Evolutionary conservation across 2,329 filamentous ascomycete genomes (phyloP).

Genomic region (Zasmidium angulare): DNA sequence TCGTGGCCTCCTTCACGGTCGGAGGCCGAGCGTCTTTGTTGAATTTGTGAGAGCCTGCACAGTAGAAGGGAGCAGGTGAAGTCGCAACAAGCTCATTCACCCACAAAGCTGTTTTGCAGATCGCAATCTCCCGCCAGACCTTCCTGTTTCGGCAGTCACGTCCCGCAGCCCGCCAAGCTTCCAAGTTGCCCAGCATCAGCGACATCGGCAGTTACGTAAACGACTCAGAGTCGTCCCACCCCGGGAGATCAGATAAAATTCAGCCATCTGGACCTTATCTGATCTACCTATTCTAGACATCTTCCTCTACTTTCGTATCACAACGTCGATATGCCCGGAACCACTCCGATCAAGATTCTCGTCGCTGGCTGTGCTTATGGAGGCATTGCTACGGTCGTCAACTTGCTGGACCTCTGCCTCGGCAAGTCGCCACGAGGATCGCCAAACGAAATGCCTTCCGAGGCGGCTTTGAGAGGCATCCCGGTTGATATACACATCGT

Average conservation of each 20-base stretch:
- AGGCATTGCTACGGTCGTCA: slow-evolving; percentile 16
- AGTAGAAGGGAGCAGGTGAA: neutral
- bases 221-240: neutral
- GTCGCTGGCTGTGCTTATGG: slow-evolving; percentile 19
- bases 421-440: slow-evolving; percentile 11
- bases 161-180: neutral
- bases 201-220: neutral
- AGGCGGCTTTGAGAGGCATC: slow-evolving; percentile 20
- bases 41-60: too few relatives aligned
- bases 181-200: neutral
- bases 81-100: neutral
- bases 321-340: neutral
- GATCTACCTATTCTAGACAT: neutral
- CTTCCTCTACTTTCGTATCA: neutral
- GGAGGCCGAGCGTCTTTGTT: too few relatives aligned
- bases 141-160: neutral
- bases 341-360: slow-evolving; percentile 5
- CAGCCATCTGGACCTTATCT: neutral
- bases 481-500: slow-evolving; percentile 70
- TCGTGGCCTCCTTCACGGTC: too few relatives aligned
- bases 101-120: neutral
- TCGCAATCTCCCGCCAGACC: neutral
- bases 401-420: slow-evolving; percentile 15
- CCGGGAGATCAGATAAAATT: neutral
- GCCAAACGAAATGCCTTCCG: slow-evolving; percentile 11